Base-by-base conservation (phyloP, 768 basidiomycete genomes). In the Termitomyces sp. region DNA sequence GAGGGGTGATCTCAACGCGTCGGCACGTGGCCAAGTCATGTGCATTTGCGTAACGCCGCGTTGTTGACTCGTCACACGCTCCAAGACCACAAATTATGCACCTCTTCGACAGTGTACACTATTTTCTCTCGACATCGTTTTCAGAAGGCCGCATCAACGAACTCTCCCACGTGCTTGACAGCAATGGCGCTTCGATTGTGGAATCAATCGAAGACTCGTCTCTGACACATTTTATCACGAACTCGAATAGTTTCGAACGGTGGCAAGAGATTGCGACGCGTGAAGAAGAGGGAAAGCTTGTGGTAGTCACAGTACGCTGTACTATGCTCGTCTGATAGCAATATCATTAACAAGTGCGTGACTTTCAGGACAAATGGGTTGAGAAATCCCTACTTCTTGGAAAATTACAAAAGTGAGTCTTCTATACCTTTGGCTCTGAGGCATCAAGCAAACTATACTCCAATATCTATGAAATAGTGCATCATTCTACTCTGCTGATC, bases 401-500 rank as follows among this genome's bases (percentile, higher is more conserved):
- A 2, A 79, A 80, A 60, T 56, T 76, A 5, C 87, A 89, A 63
- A 73, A 77, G 81, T 87, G 57, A 46, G 85, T 72, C 35, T 38
- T 36, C 41, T 52, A 16, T 40, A 16, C 61, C 24, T 48, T n/a
- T 41, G 4, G 36, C 44, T 20, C 41, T 14, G 51, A 32, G 5
- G 16, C 10, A 28, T 24, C 20, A 26, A 55, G n/a, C 3, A 46
- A 41, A 24, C 10, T 30, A 55, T 14, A 32, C 8, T 50, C 54
- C 14, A 56, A 56, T 20, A 13, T 62, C 36, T 41, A 26, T 58
- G 36, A 58, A 24, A 22, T 30, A 85, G 83, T 24, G 67, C 84
- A 6, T 69, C 79, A 26, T 83, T 76, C 66, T 94, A 86, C 72
- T 94, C 92, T 2, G 76, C 90, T 2, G 85, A 93, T 67, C 89